Base-by-base conservation (phyloP, 345 rosid genomes). In the Brassica rapa region DNA sequence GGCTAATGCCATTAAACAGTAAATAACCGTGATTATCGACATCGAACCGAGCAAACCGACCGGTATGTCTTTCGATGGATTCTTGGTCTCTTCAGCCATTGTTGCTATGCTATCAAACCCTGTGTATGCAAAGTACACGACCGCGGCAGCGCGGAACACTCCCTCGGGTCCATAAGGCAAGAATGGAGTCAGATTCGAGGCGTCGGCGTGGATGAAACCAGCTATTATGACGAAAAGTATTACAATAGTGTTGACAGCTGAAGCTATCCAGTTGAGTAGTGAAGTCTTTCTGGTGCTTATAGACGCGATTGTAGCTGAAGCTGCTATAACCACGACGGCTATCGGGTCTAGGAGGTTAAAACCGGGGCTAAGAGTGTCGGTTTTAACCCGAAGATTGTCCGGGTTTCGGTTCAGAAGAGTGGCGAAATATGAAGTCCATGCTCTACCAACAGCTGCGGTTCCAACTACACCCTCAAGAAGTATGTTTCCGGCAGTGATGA, bases 381-480 rank as follows among this genome's bases (percentile, higher is more conserved):
- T 85, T 53, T 79, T 70, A 79, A 89, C 77, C 4, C 90, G 87
- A 55, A 93, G 87, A 68, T 75, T 82, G 14, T 85, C 63, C 1
- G 96, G 90, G 0, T 82, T 16, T 2, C 76, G 89, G 80, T 91
- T 89, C 83, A 86, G 84, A 76, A 93, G 85, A 5, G 97, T 87
- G 35, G 97, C 93, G 14, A 89, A 89, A 82, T 93, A 91, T 5
- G 94, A 90, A 64, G 96, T 90, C 96, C 94, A 93, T 0, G 97
- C 84, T 25, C 96, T 85, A 3, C 96, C 85, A 39, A 93, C 97
- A 5, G 89, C 90, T 37, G 98, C 96, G 1, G 96, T 93, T 0
- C 87, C 85, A 4, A 93, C 86, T 2, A 88, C 78, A 66, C 93
- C 84, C 78, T 93, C 97, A 7, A 93, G 86, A 4, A 93, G 87